phyloP scores from a whole-genome alignment of 2,329 filamentous ascomycete genomes.

The Beauveria bassiana region DNA sequence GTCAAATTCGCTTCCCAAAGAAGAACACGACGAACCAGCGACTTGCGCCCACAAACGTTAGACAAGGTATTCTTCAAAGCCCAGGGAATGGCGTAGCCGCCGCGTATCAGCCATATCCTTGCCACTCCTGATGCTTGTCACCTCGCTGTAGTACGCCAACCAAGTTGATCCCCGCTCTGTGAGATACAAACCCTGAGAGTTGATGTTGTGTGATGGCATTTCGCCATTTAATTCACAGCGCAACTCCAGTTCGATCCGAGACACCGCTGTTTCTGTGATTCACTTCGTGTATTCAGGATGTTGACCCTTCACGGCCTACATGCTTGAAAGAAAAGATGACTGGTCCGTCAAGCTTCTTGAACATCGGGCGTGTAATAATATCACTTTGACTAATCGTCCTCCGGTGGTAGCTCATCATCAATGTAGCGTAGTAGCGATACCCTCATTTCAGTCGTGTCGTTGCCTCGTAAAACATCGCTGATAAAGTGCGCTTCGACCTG shows the following conservation, averaged over 20 bases:
- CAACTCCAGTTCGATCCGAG: not conserved
- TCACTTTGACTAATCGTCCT: conserved; percentile 66
- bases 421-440: conserved; percentile 89
- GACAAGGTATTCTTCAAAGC: too few relatives aligned
- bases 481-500: conserved; percentile 96
- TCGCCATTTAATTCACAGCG: not conserved
- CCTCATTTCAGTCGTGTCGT: conserved; percentile 96
- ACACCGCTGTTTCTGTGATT: too few relatives aligned
- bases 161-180: not conserved
- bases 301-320: not conserved
- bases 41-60: too few relatives aligned
- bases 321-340: not conserved
- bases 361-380: not conserved
- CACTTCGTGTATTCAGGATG: not conserved
- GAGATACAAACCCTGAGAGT: too few relatives aligned
- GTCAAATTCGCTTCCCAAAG: too few relatives aligned
- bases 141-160: not conserved
- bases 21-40: too few relatives aligned
- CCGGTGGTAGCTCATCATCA: conserved; percentile 92
- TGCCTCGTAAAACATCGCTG: conserved; percentile 84
- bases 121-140: not conserved
- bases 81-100: too few relatives aligned
- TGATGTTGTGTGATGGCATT: not conserved
- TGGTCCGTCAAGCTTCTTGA: not conserved
- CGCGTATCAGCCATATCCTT: not conserved